Conservation (phyloP, 2,329 filamentous ascomycete species). For the Aphanocladium album region DNA sequence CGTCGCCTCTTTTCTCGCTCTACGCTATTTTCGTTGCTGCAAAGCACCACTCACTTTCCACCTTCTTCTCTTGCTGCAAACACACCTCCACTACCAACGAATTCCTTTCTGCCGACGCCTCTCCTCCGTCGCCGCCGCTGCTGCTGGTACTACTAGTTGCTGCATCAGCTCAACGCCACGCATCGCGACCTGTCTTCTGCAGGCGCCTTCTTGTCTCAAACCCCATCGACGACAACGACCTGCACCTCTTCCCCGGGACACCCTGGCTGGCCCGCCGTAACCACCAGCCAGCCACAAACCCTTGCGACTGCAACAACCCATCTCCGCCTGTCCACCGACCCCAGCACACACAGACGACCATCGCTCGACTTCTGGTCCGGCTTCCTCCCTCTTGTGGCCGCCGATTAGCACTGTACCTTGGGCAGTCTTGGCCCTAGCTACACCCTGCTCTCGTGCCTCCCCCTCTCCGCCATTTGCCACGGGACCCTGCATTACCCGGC, state of each 20-base stretch:
- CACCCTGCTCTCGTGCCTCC: neutral
- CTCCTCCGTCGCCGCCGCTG: no score
- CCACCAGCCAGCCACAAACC: neutral
- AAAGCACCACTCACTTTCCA: no score
- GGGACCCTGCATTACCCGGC: slow-evolving; percentile 1
- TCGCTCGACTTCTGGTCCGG: neutral
- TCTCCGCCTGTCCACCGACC: neutral
- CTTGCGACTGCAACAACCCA: neutral
- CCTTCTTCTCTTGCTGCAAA: no score
- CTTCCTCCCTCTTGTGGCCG: neutral
- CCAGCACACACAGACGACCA: neutral
- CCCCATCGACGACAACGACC: neutral
- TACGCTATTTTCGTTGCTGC: neutral
- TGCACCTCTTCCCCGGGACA: neutral
- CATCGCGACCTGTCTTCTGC: no score
- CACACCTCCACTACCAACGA: no score
- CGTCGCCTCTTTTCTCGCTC: neutral
- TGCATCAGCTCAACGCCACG: no score
- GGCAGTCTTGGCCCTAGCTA: neutral
- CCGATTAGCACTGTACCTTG: neutral
- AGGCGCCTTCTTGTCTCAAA: neutral
- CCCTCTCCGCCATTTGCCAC: neutral
- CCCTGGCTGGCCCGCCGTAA: neutral
- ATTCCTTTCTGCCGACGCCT: no score
- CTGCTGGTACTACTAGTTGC: no score